These are phyloP conservation scores for Spencermartinsiella ligniputridi DNA, from an alignment of 1,139 yeast genomes.

Conservation along the genomic window DNA sequence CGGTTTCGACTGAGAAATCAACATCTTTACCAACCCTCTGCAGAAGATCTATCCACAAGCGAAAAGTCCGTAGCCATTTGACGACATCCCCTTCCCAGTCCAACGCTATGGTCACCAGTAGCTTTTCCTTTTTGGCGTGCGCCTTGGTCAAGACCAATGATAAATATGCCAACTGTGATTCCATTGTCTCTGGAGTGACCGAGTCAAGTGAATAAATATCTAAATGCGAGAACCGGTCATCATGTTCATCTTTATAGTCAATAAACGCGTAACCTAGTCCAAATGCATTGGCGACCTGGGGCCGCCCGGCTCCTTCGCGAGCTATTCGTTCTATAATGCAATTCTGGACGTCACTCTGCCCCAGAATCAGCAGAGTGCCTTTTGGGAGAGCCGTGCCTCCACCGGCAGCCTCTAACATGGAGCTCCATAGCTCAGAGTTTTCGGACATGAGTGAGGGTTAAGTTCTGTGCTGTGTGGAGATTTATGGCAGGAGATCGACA, in stretches of 20 bases:
- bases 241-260: conserved; percentile 33
- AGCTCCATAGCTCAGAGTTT: conserved; percentile 21
- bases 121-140: conserved; percentile 3
- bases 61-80: conserved; percentile 21
- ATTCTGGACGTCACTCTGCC: conserved; percentile 16
- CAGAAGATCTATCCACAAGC: conserved; percentile 22
- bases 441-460: no score
- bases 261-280: conserved; percentile 37
- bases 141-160: conserved; percentile 7
- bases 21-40: conserved; percentile 11
- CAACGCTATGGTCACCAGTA: conserved; percentile 19
- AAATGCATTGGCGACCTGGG: conserved; percentile 27
- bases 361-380: conserved; percentile 19
- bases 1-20: conserved; percentile 10
- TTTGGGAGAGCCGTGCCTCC: conserved; percentile 15
- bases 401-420: conserved; percentile 23
- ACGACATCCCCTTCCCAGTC: conserved; percentile 23
- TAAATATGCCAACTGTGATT: conserved; percentile 7
- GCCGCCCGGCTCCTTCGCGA: conserved; percentile 12
- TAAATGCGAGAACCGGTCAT: conserved; percentile 29
- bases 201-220: conserved; percentile 31
- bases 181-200: conserved; percentile 4
- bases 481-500: no score
- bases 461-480: no score
- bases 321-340: conserved; percentile 15